Conservation (phyloP, 2,329 filamentous ascomycete species). For the Trichoderma guizhouense region DNA sequence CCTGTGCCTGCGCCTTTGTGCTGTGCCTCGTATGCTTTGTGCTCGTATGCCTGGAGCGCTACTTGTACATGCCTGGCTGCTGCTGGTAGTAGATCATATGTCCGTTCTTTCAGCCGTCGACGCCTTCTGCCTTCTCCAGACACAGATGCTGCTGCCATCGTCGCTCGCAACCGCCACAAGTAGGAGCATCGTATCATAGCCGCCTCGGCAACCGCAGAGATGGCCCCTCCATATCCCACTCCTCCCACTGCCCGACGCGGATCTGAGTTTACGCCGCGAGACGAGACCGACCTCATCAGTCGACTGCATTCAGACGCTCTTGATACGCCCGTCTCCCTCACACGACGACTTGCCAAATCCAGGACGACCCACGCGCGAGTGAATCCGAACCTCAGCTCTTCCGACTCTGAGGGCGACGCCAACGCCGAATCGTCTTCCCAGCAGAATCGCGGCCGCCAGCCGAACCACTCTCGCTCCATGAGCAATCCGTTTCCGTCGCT, state of each 20-base stretch:
- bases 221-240: slow-evolving; percentile 32
- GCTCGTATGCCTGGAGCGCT: slow-evolving; percentile 4
- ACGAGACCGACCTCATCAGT: slow-evolving; percentile 35
- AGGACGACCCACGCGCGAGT: slow-evolving; percentile 24
- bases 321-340: slow-evolving; percentile 31
- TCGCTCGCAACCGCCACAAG: slow-evolving; percentile 14
- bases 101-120: background rate
- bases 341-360: slow-evolving; percentile 28
- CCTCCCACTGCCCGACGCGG: slow-evolving; percentile 24
- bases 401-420: slow-evolving; percentile 32
- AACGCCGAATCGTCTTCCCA: slow-evolving; percentile 33
- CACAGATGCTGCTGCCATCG: slow-evolving; percentile 10
- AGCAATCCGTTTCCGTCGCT: slow-evolving; percentile 77
- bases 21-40: background rate
- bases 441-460: slow-evolving; percentile 19
- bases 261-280: slow-evolving; percentile 25
- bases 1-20: background rate
- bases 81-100: background rate
- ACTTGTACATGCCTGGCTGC: background rate
- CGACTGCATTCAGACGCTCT: slow-evolving; percentile 37
- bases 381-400: slow-evolving; percentile 43
- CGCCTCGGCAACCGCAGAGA: slow-evolving; percentile 23
- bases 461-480: slow-evolving; percentile 54
- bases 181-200: slow-evolving; percentile 17
- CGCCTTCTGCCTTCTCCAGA: slow-evolving; percentile 5